Evolutionary conservation across 176 grass and related monocot species (phyloP).

Genomic region (Luzula sylvatica): DNA sequence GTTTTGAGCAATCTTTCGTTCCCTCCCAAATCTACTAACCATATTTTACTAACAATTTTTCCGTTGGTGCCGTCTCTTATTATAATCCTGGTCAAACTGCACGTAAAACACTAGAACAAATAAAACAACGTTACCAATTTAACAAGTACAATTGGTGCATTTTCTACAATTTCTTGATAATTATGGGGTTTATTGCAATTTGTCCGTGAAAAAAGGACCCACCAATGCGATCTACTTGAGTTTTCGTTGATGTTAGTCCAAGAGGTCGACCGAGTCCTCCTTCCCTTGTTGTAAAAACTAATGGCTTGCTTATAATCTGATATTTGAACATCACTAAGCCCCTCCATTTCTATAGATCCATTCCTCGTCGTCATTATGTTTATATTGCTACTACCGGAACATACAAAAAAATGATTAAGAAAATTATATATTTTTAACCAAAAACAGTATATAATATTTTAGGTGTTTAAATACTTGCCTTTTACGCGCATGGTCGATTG

Average conservation of each 20-base stretch:
- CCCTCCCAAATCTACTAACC: conserved; percentile 84
- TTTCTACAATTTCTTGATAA: too few relatives aligned
- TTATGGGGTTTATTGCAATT: neutral
- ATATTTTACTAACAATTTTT: conserved; percentile 62
- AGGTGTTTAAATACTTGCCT: conserved; percentile 25
- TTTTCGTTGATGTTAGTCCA: conserved; percentile 83
- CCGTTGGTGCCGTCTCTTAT: conserved; percentile 37
- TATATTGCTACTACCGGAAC: conserved; percentile 54
- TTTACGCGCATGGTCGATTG: conserved; percentile 20
- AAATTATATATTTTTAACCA: too few relatives aligned
- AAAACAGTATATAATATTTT: neutral
- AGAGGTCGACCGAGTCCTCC: conserved; percentile 53
- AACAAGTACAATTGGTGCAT: neutral
- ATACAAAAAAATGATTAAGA: neutral
- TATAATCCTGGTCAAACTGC: conserved; percentile 94
- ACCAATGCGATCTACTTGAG: conserved; percentile 97
- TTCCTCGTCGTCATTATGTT: conserved; percentile 52
- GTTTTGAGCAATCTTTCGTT: conserved; percentile 88
- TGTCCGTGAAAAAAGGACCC: conserved; percentile 23
- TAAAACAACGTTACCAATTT: conserved; percentile 41
- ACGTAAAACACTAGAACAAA: conserved; percentile 66
- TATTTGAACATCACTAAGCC: conserved; percentile 45
- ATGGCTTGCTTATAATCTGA: conserved; percentile 55
- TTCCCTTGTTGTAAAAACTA: conserved; percentile 68
- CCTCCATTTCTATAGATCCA: conserved; percentile 70